Base-by-base conservation (phyloP, 148 eudicot genomes). In the Salicornia ramosissima region DNA sequence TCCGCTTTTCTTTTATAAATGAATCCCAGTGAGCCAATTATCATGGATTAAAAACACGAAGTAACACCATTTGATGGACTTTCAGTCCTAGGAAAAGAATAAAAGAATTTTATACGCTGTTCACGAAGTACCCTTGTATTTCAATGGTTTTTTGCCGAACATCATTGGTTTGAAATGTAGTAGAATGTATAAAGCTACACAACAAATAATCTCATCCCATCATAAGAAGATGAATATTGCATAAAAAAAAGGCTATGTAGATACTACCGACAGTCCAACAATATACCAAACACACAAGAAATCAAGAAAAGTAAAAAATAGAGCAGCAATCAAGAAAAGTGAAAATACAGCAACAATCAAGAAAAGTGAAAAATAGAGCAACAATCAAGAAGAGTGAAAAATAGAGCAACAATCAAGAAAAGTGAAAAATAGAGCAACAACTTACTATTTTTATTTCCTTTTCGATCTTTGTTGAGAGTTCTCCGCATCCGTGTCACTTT, bases 401-500 rank as follows among this genome's bases (percentile, higher is more conserved):
- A 70, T 29, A n/a, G n/a, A n/a, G n/a, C n/a, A n/a, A n/a, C n/a
- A 8, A 42, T 0, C 14, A 2, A 6, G 21, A 19, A 47, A 56
- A 5, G 13, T 21, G 5, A 36, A 36, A 36, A 19, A 24, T 53
- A 56, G 31, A 46, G 67, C 58, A 69, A 45, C n/a, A 40, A 65
- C 82, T 57, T 67, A 63, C 77, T 78, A 76, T 69, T 71, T 75
- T 26, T 25, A 24, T 31, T 56, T 65, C 31, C 49, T 64, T 43
- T 68, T 81, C 39, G 29, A 46, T 31, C 51, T 45, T 36, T 16
- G 16, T 30, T 34, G 14, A 56, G 43, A 39, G 58, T 24, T 26
- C 28, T 58, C 61, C 56, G 64, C 40, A n/a, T 81, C 82, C 10
- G 79, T 69, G 46, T 78, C 79, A 33, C 79, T 72, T 18, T 56